Evolutionary conservation across 345 rosid species (phyloP).

Genomic region (Sonneratia alba): DNA sequence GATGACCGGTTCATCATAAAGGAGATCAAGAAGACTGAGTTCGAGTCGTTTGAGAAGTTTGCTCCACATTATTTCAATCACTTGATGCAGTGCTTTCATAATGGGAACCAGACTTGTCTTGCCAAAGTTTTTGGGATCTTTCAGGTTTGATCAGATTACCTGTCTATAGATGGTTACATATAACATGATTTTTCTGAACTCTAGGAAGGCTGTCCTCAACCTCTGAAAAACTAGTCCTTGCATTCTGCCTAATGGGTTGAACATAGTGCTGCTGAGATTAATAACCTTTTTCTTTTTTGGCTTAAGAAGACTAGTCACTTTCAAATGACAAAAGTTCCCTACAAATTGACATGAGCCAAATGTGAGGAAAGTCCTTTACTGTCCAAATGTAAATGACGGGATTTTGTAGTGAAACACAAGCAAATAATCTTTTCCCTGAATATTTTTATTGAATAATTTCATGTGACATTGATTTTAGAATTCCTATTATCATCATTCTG

Average conservation of each 20-base stretch:
- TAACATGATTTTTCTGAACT: no score
- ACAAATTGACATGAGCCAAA: no score
- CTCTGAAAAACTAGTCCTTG: no score
- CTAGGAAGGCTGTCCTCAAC: no score
- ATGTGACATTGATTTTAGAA: not conserved
- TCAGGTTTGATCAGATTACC: constrained; percentile 43
- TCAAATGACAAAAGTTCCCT: no score
- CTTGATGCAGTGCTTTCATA: constrained; percentile 61
- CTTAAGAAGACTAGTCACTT: no score
- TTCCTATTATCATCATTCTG: constrained; percentile 6
- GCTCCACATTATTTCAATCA: constrained; percentile 73
- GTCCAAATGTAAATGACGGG: no score
- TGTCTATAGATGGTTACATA: not conserved
- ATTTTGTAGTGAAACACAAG: no score
- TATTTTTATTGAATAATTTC: not conserved
- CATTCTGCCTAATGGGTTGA: no score
- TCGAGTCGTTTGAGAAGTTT: constrained; percentile 76
- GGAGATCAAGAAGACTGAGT: constrained; percentile 92
- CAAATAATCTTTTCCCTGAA: not conserved
- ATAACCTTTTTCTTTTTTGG: no score
- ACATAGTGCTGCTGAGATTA: no score
- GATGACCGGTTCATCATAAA: constrained; percentile 84
- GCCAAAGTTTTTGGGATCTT: constrained; percentile 92
- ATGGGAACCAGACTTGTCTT: constrained; percentile 84
- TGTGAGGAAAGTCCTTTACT: no score